Percentiles rank a stretch among this genome's conserved stretches.
Evolutionary conservation across 1,284 basidiomycete species (phyloP).

Genomic region (Heterobasidion occidentale): DNA sequence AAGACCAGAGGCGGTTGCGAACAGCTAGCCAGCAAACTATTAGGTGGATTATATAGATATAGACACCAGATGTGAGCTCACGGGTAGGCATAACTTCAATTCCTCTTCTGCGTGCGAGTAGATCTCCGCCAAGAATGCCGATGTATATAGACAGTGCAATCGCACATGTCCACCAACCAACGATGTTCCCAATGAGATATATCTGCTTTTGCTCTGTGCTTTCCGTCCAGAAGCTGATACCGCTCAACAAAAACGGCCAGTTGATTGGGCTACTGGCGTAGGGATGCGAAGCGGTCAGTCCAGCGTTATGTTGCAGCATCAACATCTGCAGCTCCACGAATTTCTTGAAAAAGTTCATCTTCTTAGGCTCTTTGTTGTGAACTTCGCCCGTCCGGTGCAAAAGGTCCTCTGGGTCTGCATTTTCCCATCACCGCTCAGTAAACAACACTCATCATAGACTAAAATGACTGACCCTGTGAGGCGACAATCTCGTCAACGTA

Average conservation of each 20-base stretch:
- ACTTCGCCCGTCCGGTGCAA: slow-evolving; percentile 42
- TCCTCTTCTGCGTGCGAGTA: slow-evolving; percentile 81
- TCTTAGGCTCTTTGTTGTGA: slow-evolving; percentile 63
- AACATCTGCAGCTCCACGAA: slow-evolving; percentile 89
- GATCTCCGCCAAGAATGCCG: slow-evolving; percentile 85
- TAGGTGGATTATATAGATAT: too few relatives aligned
- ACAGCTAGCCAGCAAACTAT: slow-evolving; percentile 43
- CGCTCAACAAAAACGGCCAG: slow-evolving; percentile 94
- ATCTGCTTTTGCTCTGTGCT: slow-evolving; percentile 84
- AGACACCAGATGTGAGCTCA: slow-evolving; percentile 19
- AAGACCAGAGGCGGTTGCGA: slow-evolving; percentile 90
- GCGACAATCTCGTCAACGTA: slow-evolving; percentile 78
- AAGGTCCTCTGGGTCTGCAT: slow-evolving; percentile 49
- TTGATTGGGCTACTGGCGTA: slow-evolving; percentile 93
- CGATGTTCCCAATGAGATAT: slow-evolving; percentile 91
- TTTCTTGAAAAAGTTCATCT: slow-evolving; percentile 90
- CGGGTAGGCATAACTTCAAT: slow-evolving; percentile 81
- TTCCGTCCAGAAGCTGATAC: slow-evolving; percentile 98
- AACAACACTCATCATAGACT: background rate
- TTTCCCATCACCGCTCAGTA: background rate
- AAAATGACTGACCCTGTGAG: slow-evolving; percentile 51
- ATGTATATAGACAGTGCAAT: slow-evolving; percentile 82
- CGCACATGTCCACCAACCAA: slow-evolving; percentile 94
- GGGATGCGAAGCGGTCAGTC: slow-evolving; percentile 90
- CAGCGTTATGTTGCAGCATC: slow-evolving; percentile 98